These are phyloP conservation scores for Prunus persica DNA, from an alignment of 306 rosid genomes.

Conservation along the genomic window DNA sequence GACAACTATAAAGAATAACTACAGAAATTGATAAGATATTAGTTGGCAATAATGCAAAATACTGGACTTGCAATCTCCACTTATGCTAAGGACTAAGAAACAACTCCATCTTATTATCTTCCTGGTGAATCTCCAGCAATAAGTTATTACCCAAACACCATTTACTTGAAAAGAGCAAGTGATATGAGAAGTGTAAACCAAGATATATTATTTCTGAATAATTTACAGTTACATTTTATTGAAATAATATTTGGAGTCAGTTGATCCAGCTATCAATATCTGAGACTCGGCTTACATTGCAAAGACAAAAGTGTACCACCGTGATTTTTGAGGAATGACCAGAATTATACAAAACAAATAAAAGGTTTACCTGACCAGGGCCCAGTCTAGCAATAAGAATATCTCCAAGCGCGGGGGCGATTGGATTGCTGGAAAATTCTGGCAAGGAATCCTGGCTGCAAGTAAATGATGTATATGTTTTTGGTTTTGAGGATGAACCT, in stretches of 20 bases:
- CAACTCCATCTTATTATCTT: not conserved
- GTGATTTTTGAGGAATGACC: slow-evolving; percentile 9
- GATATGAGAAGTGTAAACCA: not conserved
- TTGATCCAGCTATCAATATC: not conserved
- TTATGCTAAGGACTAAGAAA: not conserved
- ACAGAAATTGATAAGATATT: not conserved
- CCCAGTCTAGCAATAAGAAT: slow-evolving; percentile 77
- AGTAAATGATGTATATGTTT: slow-evolving; percentile 73
- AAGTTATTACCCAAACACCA: not conserved
- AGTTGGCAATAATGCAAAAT: not conserved
- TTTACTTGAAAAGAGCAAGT: not conserved
- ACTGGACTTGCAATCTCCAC: not conserved
- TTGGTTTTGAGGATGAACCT: slow-evolving; percentile 48
- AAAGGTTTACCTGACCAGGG: slow-evolving; percentile 70
- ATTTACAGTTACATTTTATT: not conserved
- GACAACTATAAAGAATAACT: not conserved
- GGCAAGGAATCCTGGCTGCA: slow-evolving; percentile 72
- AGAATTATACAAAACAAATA: not conserved
- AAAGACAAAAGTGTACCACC: not conserved
- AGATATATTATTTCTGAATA: not conserved
- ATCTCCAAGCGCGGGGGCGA: slow-evolving; percentile 42
- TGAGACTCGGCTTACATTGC: not conserved
- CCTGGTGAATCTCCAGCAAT: not conserved
- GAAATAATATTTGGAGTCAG: not conserved
- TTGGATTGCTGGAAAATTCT: slow-evolving; percentile 55